Conservation (phyloP, 2,329 filamentous ascomycete genomes). For the Fusarium bulbicola region DNA sequence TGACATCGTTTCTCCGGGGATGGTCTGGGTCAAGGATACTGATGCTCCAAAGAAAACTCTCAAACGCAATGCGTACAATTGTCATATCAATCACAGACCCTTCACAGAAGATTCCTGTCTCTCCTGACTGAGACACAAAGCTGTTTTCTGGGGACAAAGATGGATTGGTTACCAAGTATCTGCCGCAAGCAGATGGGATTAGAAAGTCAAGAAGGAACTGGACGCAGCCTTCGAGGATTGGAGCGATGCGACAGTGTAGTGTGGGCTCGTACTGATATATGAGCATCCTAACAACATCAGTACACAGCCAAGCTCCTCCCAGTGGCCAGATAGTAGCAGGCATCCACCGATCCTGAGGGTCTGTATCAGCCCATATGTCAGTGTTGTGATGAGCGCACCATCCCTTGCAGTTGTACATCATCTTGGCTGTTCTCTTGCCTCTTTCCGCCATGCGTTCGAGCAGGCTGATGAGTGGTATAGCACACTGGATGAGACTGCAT, state of each 20-base stretch:
- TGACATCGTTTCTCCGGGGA: background rate
- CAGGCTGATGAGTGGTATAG: conserved; percentile 51
- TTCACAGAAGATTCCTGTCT: conserved; percentile 35
- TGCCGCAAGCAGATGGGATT: conserved; percentile 41
- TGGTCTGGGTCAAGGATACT: conserved; percentile 19
- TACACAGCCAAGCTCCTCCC: conserved; percentile 39
- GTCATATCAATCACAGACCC: conserved; percentile 41
- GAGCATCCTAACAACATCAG: conserved; percentile 38
- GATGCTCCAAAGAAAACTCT: conserved; percentile 31
- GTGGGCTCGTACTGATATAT: conserved; percentile 31
- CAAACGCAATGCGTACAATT: conserved; percentile 32
- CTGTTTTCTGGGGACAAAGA: conserved; percentile 41
- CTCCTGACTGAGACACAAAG: conserved; percentile 18
- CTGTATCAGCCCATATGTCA: conserved; percentile 51
- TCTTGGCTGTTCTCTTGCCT: conserved; percentile 46
- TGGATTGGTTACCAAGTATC: conserved; percentile 39
- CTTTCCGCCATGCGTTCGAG: conserved; percentile 35
- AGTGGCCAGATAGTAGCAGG: conserved; percentile 41
- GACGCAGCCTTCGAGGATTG: conserved; percentile 47
- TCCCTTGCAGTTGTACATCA: conserved; percentile 51
- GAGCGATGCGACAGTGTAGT: conserved; percentile 36
- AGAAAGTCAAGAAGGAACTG: conserved; percentile 52
- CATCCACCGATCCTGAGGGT: conserved; percentile 48
- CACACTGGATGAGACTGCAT: conserved; percentile 50
- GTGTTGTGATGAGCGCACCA: conserved; percentile 52